phyloP scores from a whole-genome alignment of 352 stramenopile genomes.

The Detonula confervacea region DNA sequence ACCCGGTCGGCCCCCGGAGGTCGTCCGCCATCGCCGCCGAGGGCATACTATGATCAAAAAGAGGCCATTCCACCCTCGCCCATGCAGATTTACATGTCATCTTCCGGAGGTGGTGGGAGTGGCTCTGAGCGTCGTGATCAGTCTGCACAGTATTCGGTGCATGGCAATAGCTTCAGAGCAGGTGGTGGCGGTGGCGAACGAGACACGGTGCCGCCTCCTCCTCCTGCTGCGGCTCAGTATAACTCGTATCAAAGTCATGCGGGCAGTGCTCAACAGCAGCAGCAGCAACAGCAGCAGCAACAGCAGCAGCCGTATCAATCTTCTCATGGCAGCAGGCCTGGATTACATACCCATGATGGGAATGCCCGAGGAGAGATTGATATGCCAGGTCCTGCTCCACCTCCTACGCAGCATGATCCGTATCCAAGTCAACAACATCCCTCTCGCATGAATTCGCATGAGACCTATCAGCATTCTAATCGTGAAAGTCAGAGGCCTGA shows the following conservation, averaged over 20 bases:
- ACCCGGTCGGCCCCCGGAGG: background rate
- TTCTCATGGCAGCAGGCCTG: background rate
- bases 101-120: background rate
- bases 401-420: background rate
- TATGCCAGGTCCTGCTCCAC: no score
- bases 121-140: slow-evolving; percentile 1
- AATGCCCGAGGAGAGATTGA: no score
- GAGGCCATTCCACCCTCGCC: slow-evolving; percentile 13
- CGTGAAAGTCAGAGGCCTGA: no score
- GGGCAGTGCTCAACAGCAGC: background rate
- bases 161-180: no score
- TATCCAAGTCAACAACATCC: background rate
- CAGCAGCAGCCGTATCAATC: background rate
- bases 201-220: background rate
- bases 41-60: background rate
- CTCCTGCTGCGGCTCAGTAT: background rate
- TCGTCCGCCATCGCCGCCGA: background rate
- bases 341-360: background rate
- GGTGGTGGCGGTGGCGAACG: no score
- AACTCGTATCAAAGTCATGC: background rate
- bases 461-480: background rate
- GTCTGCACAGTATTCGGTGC: background rate
- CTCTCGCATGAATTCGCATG: no score
- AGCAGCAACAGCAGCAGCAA: no score
- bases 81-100: slow-evolving; percentile 30